Evolutionary conservation across 805 yeast species (phyloP).

Genomic region (Schwanniomyces occidentalis): DNA sequence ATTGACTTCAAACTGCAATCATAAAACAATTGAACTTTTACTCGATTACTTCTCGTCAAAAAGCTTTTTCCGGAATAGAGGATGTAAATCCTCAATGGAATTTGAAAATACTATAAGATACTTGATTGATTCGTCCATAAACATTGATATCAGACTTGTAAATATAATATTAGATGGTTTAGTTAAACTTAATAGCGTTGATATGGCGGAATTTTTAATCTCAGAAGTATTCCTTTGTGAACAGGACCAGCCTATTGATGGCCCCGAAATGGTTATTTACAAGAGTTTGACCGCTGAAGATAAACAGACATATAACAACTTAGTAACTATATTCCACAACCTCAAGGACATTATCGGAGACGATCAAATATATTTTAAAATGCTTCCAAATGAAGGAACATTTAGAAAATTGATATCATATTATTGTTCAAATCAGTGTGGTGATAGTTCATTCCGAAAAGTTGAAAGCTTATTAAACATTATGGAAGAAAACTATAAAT

Average conservation of each 20-base stretch:
- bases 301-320: conserved; percentile 13
- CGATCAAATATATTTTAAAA: conserved; percentile 5
- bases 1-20: conserved; percentile 13
- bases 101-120: conserved; percentile 4
- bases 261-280: conserved; percentile 14
- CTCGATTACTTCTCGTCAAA: conserved; percentile 13
- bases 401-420: conserved; percentile 20
- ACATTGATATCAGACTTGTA: conserved; percentile 18
- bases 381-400: conserved; percentile 27
- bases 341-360: conserved; percentile 14
- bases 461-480: conserved; percentile 14
- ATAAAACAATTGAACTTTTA: conserved; percentile 18
- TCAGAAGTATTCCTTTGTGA: conserved; percentile 4
- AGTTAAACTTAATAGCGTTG: conserved; percentile 7
- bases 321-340: conserved; percentile 15
- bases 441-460: conserved; percentile 10
- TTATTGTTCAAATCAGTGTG: conserved; percentile 11
- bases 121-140: conserved; percentile 5
- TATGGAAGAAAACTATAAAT: conserved; percentile 19
- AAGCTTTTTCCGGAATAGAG: conserved; percentile 1
- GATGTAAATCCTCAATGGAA: conserved; percentile 1
- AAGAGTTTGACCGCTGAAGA: conserved; percentile 25
- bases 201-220: conserved; percentile 13
- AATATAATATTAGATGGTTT: conserved; percentile 19
- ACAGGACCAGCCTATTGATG: not conserved